Conservation (phyloP, 768 basidiomycete genomes). For the Brasilioporus rufonigricans region DNA sequence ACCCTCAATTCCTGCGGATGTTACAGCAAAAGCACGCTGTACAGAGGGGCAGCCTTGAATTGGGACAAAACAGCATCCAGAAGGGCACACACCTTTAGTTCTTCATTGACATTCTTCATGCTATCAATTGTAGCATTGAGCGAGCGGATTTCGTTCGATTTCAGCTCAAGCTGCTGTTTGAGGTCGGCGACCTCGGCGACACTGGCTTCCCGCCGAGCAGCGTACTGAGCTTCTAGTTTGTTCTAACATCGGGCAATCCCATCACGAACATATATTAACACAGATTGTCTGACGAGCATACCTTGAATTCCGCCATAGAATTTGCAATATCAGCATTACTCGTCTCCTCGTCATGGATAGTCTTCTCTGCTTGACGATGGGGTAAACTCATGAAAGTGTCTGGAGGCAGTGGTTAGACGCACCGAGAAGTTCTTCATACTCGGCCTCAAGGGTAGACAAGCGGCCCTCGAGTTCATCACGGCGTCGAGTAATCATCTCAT, state of each 20-base stretch:
- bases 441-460: constrained; percentile 77
- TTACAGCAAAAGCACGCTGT: constrained; percentile 95
- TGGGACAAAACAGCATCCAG: constrained; percentile 5
- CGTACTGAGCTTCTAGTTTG: constrained; percentile 93
- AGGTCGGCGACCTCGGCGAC: constrained; percentile 80
- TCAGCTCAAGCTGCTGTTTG: constrained; percentile 86
- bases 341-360: constrained; percentile 84
- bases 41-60: background rate
- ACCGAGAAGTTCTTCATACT: constrained; percentile 97
- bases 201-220: constrained; percentile 88
- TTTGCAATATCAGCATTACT: constrained; percentile 81
- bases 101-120: constrained; percentile 95
- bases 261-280: background rate
- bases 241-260: constrained; percentile 45
- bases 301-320: constrained; percentile 91
- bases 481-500: constrained; percentile 76
- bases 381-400: constrained; percentile 1
- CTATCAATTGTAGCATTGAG: constrained; percentile 87
- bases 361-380: constrained; percentile 65
- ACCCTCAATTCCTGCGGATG: constrained; percentile 95
- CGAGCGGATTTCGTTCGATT: constrained; percentile 77
- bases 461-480: constrained; percentile 87
- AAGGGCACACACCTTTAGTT: constrained; percentile 77
- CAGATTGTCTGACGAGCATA: constrained; percentile 19
- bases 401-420: constrained; percentile 24